A percentile compares a stretch with the other conserved stretches of the same genome.
Conservation (phyloP, 192 early-diverging fungal species). For the Dissophora globulifera region DNA sequence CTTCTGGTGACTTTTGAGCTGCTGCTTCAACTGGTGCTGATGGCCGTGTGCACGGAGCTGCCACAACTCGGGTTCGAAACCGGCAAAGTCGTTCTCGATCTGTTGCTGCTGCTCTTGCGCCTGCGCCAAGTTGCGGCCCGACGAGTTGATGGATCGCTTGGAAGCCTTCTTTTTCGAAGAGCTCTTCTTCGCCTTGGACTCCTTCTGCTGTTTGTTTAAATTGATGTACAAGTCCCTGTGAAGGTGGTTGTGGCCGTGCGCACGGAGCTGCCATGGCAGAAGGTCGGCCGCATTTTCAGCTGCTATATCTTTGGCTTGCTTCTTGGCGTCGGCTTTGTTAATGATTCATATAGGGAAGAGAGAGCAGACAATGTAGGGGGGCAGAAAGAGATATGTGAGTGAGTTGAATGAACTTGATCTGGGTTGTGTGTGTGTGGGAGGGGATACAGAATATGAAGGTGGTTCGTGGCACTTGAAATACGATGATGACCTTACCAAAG, state of each 20-base stretch:
- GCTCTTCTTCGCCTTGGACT: not conserved
- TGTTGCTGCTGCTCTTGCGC: too few relatives aligned
- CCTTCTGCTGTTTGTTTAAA: not conserved
- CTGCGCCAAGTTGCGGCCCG: not conserved
- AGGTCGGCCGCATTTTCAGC: not conserved
- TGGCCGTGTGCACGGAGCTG: conserved; percentile 40
- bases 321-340: not conserved
- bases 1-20: not conserved
- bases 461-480: too few relatives aligned
- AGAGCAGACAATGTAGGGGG: too few relatives aligned
- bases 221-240: not conserved
- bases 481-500: conserved; percentile 40
- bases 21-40: conserved; percentile 3
- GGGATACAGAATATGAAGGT: too few relatives aligned
- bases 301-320: too few relatives aligned
- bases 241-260: conserved; percentile 34
- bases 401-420: not conserved
- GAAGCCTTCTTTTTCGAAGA: not conserved
- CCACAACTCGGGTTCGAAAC: conserved; percentile 33
- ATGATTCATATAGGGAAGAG: not conserved
- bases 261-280: conserved; percentile 24
- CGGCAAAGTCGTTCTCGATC: conserved; percentile 1
- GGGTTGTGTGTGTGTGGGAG: not conserved
- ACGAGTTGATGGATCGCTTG: not conserved
- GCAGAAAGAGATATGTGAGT: not conserved